Conservation (phyloP, 345 rosid species). For the Acer campestre region DNA sequence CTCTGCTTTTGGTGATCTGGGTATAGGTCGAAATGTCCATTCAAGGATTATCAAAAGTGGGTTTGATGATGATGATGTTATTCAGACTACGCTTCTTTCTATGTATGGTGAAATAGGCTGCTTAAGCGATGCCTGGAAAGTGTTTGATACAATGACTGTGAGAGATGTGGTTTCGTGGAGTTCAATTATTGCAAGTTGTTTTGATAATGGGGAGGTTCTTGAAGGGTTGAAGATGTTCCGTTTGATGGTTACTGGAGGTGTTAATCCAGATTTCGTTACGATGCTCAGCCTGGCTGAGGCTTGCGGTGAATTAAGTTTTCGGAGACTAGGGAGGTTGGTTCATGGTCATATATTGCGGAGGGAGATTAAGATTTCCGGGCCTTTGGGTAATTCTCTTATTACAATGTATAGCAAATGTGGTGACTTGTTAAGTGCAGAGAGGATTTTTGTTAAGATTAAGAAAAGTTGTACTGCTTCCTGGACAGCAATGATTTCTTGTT, state of each 20-base stretch:
- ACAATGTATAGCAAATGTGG: slow-evolving; percentile 72
- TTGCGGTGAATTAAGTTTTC: slow-evolving; percentile 49
- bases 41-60: slow-evolving; percentile 72
- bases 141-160: slow-evolving; percentile 59
- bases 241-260: slow-evolving; percentile 44
- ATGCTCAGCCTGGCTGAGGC: slow-evolving; percentile 61
- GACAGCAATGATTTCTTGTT: slow-evolving; percentile 79
- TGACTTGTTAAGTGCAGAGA: slow-evolving; percentile 65
- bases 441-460: slow-evolving; percentile 35
- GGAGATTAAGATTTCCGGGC: slow-evolving; percentile 38
- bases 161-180: slow-evolving; percentile 77
- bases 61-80: slow-evolving; percentile 51
- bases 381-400: slow-evolving; percentile 54
- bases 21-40: slow-evolving; percentile 54
- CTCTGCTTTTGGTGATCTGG: slow-evolving; percentile 53
- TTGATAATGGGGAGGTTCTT: slow-evolving; percentile 47
- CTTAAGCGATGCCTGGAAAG: slow-evolving; percentile 46
- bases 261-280: slow-evolving; percentile 52
- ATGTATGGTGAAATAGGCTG: slow-evolving; percentile 63
- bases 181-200: slow-evolving; percentile 53
- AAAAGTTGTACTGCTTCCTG: slow-evolving; percentile 48
- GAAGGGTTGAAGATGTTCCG: slow-evolving; percentile 53
- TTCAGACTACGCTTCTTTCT: slow-evolving; percentile 61
- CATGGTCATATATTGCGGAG: slow-evolving; percentile 49
- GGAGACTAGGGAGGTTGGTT: slow-evolving; percentile 48